Evolutionary conservation across 352 stramenopile species (phyloP), one percentile per base, ranked within the genome.

Genomic region (Globisporangium nunn): DNA sequence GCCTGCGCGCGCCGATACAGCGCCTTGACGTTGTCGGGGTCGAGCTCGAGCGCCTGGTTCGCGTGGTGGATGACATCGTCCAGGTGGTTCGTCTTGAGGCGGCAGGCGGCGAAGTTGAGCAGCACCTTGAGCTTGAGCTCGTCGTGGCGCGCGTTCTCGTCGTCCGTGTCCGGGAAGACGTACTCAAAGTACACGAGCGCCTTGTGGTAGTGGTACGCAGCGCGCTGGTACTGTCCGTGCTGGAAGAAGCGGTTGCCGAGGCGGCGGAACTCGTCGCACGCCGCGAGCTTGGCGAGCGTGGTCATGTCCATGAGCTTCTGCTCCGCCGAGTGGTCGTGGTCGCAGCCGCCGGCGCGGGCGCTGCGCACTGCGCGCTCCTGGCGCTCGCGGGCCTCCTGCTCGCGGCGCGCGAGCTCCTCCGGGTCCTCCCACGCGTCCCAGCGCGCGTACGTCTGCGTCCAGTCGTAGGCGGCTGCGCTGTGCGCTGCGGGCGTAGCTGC

Each of bases 281-380:
- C 52, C 10, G 46, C 15, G n/a, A 90, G 50, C 52, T 94, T 94
- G 14, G 67, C 69, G 12, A 54, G 29, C 3, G 81, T 89, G 10
- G 67, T 77, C 84, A 92, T 92, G 57, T 94, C 84, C 84, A 94
- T 94, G 50, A 94, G 68, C 60, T 81, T 85, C 75, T 92, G 81
- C 68, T 94, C 84, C 29, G 84, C 81, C 52, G 84, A 94, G 68
- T 94, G 84, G 66, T 94, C 84, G 63, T 94, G 84, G 59, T 91
- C 85, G 70, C 84, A 94, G 35, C 75, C 70, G 45, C 74, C 73
- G 43, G 43, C 43, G 43, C 43, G 43, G 43, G 43, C 43, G 43
- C 30, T 85, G 72, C 29, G 65, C 60, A 52, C 75, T 73, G 77
- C 75, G 0, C 78, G 75, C 50, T 84, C 77, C 28, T 74, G 78